Evolutionary conservation across 768 basidiomycete species (phyloP), one percentile per base, ranked within the genome.

Genomic region (Lactarius hengduanensis): DNA sequence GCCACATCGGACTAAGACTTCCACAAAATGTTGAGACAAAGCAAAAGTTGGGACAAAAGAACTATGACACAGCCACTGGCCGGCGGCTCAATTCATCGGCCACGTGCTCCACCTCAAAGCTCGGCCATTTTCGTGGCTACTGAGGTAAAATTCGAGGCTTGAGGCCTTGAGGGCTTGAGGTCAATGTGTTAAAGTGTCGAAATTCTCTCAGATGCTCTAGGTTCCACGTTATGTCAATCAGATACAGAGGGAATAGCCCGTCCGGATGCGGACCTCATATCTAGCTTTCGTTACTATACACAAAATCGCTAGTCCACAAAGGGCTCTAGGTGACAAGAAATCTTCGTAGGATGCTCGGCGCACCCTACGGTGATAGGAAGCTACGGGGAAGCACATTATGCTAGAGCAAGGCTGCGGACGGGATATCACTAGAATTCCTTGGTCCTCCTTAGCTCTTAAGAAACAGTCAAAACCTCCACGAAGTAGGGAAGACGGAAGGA

Each of bases 301-400:
- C 50, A 53, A 15, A 54, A 11, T 47, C 20, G 26, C 22, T 55
- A 10, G 34, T 57, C 28, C 47, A 57, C 50, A 50, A 61, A 62
- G 26, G 13, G 18, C 28, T 56, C 56, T 61, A 22, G 34, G 22
- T 61, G 55, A 66, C 65, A 66, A 62, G 34, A 65, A 65, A 28
- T 30, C 11, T 18, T 57, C 41, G 26, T 50, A 57, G 32, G 32
- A 34, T 15, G 59, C 4, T 26, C 9, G 9, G 57, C 50, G 36
- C 26, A n/a, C 2, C n/a, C 36, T 40, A 40, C 45, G 11, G 28
- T 20, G 57, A 38, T 18, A n/a, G 32, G 20, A 34, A 58, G 10
- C 28, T n/a, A 63, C 16, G 5, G 15, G 26, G 50, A 4, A 6
- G 5, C 41, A n/a, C 32, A 7, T 34, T 28, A 50, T 28, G 30